phyloP scores from a whole-genome alignment of 2,329 filamentous ascomycete genomes.

The Rhynchosporium secalis region DNA sequence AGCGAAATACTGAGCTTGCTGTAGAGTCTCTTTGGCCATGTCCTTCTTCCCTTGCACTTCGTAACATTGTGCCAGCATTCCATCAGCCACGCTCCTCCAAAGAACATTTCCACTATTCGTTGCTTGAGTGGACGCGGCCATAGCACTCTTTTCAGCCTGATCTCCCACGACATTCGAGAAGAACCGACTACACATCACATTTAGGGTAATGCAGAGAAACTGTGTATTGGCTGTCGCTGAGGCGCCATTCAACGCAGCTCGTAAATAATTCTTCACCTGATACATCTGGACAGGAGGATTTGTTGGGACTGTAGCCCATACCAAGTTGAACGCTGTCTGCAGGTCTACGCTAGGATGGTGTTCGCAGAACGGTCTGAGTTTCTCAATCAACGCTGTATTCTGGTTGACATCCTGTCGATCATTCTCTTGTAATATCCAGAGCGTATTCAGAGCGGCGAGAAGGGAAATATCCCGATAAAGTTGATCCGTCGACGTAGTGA shows the following conservation, averaged over 20 bases:
- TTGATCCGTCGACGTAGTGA: slow-evolving; percentile 45
- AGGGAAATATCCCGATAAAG: slow-evolving; percentile 64
- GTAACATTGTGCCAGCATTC: slow-evolving; percentile 73
- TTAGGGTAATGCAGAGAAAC: slow-evolving; percentile 79
- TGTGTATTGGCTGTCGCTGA: slow-evolving; percentile 73
- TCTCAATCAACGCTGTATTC: slow-evolving; percentile 61
- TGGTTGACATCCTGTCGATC: slow-evolving; percentile 56
- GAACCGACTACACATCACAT: slow-evolving; percentile 79
- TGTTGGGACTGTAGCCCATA: slow-evolving; percentile 66
- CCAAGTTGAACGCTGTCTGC: slow-evolving; percentile 73
- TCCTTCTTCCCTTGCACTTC: slow-evolving; percentile 67
- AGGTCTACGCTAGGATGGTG: slow-evolving; percentile 74
- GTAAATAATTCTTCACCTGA: slow-evolving; percentile 76
- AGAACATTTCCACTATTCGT: slow-evolving; percentile 68
- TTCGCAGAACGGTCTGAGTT: slow-evolving; percentile 66
- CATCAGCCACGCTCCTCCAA: slow-evolving; percentile 79
- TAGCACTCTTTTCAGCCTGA: slow-evolving; percentile 74
- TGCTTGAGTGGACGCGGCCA: slow-evolving; percentile 67
- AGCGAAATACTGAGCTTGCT: slow-evolving; percentile 44
- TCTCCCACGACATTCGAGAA: slow-evolving; percentile 62
- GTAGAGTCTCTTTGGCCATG: slow-evolving; percentile 49
- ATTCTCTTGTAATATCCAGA: slow-evolving; percentile 71
- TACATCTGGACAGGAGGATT: slow-evolving; percentile 67
- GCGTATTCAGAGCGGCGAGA: slow-evolving; percentile 65
- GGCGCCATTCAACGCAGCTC: slow-evolving; percentile 68